Evolutionary conservation across 192 early-diverging fungal genomes (phyloP), one percentile per base, ranked within the genome.

Genomic region (Mortierella alpina): DNA sequence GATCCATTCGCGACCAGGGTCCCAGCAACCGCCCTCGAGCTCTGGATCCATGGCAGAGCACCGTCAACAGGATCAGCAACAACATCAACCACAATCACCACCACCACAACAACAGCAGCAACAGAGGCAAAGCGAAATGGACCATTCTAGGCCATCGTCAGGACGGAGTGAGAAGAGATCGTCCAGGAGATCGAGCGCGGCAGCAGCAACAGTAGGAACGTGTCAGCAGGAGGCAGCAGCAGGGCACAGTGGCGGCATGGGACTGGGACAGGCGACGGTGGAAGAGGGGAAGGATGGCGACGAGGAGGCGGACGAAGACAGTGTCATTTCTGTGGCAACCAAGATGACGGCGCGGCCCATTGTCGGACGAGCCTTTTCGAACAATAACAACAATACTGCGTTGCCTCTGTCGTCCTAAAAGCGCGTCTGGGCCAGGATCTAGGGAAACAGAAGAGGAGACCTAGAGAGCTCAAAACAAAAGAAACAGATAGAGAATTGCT

Each of bases 311-410:
- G 17, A 23, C 7, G 54, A 67, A 18, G 65, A 46, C 9, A 67
- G 23, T 7, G 65, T 67, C 10, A 57, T 67, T 57, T 6, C 65
- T 14, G 65, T 67, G n/a, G 65, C 65, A 22, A 57, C 65, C 4
- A 67, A 67, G 20, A 57, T 67, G 65, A 57, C 53, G 7, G 53
- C 54, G 23, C 42, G 53, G 17, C 41, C 65, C 3, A 67, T 44
- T n/a, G 14, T 65, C 22, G 63, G 51, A 22, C 11, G 49, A 42
- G 63, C 49, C 4, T 8, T 65, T 6, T 52, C 63, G 31, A 31
- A 31, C 31, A 31, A 31, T 31, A 31, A 3, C 31, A 31, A 31
- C 31, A 31, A 1, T 31, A 31, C 31, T 31, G 31, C 31, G 31
- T 31, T 31, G 31, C 31, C 31, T 31, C 31, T 31, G 31, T 31